phyloP scores from a whole-genome alignment of 2,329 filamentous ascomycete species.

The Colletotrichum sp. region DNA sequence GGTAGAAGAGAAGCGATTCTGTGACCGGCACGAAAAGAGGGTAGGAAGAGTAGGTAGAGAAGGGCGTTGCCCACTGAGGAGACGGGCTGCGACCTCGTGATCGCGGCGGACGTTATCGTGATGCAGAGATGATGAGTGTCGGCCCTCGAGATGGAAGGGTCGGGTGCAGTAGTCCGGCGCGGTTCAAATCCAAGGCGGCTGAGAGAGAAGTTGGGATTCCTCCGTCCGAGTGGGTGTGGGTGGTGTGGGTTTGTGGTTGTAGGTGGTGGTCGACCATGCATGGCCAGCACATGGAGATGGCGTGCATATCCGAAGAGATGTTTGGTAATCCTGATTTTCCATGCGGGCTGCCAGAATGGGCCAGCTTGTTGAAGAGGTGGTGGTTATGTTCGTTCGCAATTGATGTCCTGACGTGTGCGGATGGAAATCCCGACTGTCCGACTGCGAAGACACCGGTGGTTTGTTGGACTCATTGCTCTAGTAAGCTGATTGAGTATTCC shows the following conservation, averaged over 20 bases:
- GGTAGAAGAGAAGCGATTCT: not conserved
- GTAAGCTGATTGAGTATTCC: not conserved
- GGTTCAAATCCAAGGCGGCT: not conserved
- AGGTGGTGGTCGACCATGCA: not conserved
- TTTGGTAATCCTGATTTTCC: not conserved
- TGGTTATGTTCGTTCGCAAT: not conserved
- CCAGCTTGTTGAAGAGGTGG: not conserved
- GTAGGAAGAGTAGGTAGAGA: not conserved
- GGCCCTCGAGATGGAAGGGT: not conserved
- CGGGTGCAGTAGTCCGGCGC: not conserved
- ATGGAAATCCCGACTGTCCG: not conserved
- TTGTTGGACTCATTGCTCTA: not conserved
- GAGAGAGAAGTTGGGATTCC: not conserved
- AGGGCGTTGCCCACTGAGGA: not conserved
- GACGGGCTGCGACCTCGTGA: not conserved
- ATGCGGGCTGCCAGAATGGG: not conserved
- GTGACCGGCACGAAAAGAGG: slow-evolving; percentile 15
- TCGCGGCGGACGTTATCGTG: not conserved
- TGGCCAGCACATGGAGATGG: slow-evolving; percentile 15
- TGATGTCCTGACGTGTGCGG: not conserved
- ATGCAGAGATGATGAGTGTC: not conserved
- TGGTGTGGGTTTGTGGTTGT: not conserved
- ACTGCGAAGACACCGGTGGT: not conserved
- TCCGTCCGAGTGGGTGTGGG: not conserved
- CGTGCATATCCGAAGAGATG: slow-evolving; percentile 6